These are phyloP conservation scores for Pleurozium schreberi DNA, from an alignment of 225 moss, liverwort and hornwort genomes.

Conservation along the genomic window DNA sequence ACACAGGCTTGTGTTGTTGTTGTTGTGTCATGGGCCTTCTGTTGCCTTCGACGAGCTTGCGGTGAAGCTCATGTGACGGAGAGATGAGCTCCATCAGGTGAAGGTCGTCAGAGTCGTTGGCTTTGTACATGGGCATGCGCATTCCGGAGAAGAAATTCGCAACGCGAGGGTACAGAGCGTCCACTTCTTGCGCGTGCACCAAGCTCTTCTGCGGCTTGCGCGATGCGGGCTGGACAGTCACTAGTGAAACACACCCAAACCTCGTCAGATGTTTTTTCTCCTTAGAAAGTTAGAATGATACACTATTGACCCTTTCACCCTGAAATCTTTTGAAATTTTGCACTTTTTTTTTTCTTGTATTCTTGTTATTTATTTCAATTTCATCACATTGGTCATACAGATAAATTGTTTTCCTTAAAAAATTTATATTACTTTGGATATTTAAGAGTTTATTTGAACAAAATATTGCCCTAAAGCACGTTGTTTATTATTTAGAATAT, in stretches of 20 bases:
- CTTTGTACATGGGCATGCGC: constrained; percentile 18
- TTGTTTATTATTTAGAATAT: too few relatives aligned
- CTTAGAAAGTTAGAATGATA: too few relatives aligned
- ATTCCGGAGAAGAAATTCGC: neutral
- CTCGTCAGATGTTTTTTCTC: neutral
- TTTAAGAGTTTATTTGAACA: neutral
- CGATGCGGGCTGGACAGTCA: neutral
- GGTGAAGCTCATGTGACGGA: constrained; percentile 2
- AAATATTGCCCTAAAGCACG: too few relatives aligned
- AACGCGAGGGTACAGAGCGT: neutral
- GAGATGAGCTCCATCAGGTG: constrained; percentile 24
- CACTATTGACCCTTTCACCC: neutral
- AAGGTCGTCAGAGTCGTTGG: constrained; percentile 18
- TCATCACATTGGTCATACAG: neutral
- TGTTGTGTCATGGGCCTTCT: neutral
- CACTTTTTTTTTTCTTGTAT: neutral
- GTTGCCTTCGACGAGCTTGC: constrained; percentile 3
- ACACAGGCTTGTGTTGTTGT: neutral
- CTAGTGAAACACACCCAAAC: neutral
- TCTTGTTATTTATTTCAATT: too few relatives aligned
- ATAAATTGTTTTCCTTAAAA: rapidly evolving
- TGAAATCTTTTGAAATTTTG: neutral
- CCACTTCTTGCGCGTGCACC: neutral
- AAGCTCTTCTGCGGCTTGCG: neutral
- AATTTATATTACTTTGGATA: neutral